Evolutionary conservation across 768 basidiomycete species (phyloP), one percentile per base, ranked within the genome.

Genomic region (Paxillus involutus): DNA sequence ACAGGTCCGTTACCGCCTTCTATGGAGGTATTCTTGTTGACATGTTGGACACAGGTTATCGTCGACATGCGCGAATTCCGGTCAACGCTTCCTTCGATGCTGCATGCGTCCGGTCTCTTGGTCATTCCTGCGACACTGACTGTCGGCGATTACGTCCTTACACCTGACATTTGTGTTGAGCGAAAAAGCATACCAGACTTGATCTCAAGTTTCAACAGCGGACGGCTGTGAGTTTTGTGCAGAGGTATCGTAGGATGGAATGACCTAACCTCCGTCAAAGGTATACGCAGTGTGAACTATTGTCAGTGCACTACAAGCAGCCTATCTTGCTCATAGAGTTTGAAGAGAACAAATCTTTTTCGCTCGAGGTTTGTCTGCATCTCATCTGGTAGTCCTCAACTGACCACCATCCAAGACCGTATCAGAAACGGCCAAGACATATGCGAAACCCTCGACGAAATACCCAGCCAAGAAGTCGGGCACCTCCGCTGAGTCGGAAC

Each of bases 51-150:
- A 7, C 55, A 97, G 94, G 87, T 99, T 45, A 86, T 99, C 55
- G 94, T 98, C 21, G 97, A 98, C 70, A 88, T 98, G 83, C 84
- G 96, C 60, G 97, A 99, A 70, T 98, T 99, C 70, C 80, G 94
- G 26, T 98, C 96, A 2, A 84, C 93, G 0, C 73, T 99, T 10
- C 97, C 95, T 0, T 94, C 91, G 0, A 69, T 99, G 5, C 75
- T 98, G 8, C 94, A 98, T 63, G 93, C 91, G 0, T 80, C 91
- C 0, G 80, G 80, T 42, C 72, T 96, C 40, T 73, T 87, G 33
- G 84, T 98, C 40, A 77, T 94, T n/a, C 96, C 97, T 0, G 88
- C 89, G 1, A 98, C 95, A 0, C 75, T 99, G 56, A 93, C 90
- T 0, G 89, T 98, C 2, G 97, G 97, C 3, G 97, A 99, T 70